phyloP scores from a whole-genome alignment of 192 early-diverging fungal species.

The Phycomyces nitens region DNA sequence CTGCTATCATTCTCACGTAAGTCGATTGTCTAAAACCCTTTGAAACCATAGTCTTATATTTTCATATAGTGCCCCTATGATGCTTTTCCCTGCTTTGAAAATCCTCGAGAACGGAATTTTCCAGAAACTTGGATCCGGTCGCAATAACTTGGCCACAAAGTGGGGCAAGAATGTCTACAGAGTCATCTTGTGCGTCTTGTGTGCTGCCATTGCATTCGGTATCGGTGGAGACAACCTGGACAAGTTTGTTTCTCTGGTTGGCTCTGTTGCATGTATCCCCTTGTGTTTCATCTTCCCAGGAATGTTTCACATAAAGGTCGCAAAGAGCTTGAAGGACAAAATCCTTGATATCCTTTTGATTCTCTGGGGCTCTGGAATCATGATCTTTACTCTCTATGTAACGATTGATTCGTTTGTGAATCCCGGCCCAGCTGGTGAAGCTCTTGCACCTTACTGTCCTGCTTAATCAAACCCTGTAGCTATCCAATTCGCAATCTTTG shows the following conservation, averaged over 20 bases:
- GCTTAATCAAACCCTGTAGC: not conserved
- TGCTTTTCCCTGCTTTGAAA: constrained; percentile 80
- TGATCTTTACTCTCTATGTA: constrained; percentile 78
- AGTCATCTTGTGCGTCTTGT: constrained; percentile 50
- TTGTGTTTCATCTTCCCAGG: constrained; percentile 83
- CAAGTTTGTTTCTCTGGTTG: constrained; percentile 83
- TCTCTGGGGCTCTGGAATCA: constrained; percentile 60
- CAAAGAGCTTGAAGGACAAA: constrained; percentile 40
- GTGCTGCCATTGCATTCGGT: constrained; percentile 65
- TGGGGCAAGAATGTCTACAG: constrained; percentile 70
- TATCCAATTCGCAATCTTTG: too few species aligned
- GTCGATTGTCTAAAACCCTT: not conserved
- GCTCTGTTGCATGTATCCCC: constrained; percentile 70
- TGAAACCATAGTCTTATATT: not conserved
- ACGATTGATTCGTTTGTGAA: constrained; percentile 54
- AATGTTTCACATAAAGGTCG: constrained; percentile 70
- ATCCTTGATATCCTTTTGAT: constrained; percentile 56
- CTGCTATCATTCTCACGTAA: constrained; percentile 80
- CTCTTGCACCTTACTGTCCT: constrained; percentile 17
- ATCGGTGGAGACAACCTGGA: constrained; percentile 72
- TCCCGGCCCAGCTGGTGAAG: constrained; percentile 10
- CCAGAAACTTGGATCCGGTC: constrained; percentile 45
- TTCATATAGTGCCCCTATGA: constrained; percentile 59
- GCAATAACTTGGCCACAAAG: constrained; percentile 56
- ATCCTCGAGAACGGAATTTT: constrained; percentile 79